Base-by-base conservation (phyloP, 2,329 filamentous ascomycete species). In the Penicillium sp. region DNA sequence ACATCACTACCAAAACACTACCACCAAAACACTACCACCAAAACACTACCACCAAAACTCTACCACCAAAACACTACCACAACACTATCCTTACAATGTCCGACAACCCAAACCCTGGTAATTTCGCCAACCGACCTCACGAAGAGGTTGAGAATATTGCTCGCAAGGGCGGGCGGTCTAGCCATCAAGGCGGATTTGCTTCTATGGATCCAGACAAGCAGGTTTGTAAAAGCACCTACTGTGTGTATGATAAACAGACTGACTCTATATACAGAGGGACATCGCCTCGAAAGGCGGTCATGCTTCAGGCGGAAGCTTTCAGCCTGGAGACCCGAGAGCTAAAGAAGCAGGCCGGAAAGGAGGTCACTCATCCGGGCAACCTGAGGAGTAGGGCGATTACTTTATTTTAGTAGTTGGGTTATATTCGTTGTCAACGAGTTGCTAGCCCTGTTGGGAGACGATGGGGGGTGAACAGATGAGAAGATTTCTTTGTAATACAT, bases 211-310 rank as follows among this genome's bases (percentile, higher is more conserved):
- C 61, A n/a, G 48, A 60, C 33, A 66, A 66, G 43, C 58, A 67
- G 55, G 64, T 67, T 6, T n/a, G 37, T 39, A 4, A 6, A n/a
- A n/a, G 5, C 22, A 24, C 22, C 22, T 24, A 24, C 1, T 24
- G 6, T 24, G 7, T 24, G 22, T 24, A 7, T 1, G 6, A 24
- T 7, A n/a, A 24, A 0, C 22, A 7, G 6, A 24, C 22, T 24
- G 22, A 24, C 22, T 2, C 22, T 24, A n/a, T 24, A 39, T 17
- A 0, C 24, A 39, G 37, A 17, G 15, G 2, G 49, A 80, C 1
- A 79, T 81, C 51, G 77, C 78, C 2, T 80, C 77, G 10, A 68
- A 71, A 61, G 78, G 78, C 9, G 78, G 77, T 5, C 67, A 79
- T 43, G 73, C 75, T 0, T 79, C 77, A 0, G 68, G 70, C 31